A percentile compares a stretch with the other conserved stretches of the same genome.
These are phyloP conservation scores for Musa itinerans DNA, from an alignment of 176 grass and related monocot genomes.

Conservation along the genomic window DNA sequence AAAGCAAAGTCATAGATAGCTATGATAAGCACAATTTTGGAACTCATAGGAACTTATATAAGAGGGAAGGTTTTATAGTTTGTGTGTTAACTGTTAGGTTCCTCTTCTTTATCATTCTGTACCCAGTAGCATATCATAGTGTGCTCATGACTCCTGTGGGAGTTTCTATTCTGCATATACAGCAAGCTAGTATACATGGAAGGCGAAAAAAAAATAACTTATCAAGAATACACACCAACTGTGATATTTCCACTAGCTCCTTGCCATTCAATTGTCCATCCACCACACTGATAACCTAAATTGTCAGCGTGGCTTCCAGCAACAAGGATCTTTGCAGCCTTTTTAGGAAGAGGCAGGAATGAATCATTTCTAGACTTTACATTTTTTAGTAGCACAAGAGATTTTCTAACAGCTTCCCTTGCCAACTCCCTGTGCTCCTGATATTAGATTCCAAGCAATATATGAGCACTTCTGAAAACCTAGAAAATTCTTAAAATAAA, in stretches of 20 bases:
- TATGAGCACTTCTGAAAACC: neutral
- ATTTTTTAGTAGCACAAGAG: conserved; percentile 89
- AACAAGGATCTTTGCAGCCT: conserved; percentile 78
- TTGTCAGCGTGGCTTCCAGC: conserved; percentile 78
- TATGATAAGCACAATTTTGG: neutral
- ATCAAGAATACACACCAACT: conserved; percentile 36
- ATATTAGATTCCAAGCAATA: conserved; percentile 11
- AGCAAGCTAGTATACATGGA: neutral
- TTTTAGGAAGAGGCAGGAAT: conserved; percentile 81
- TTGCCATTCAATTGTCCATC: conserved; percentile 94
- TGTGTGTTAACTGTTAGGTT: neutral
- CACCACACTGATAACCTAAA: conserved; percentile 96
- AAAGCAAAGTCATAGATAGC: too few species aligned
- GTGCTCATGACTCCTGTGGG: too few species aligned
- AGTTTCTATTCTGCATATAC: too few species aligned
- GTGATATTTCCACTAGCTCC: conserved; percentile 81
- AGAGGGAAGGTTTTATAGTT: neutral
- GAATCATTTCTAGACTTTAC: conserved; percentile 50
- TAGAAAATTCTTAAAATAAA: neutral
- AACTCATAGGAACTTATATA: neutral
- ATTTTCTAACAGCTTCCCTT: conserved; percentile 96
- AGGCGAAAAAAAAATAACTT: conserved; percentile 14
- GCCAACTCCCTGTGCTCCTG: conserved; percentile 96
- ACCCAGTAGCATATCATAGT: neutral
- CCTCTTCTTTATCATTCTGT: neutral